Percentiles rank a stretch among this genome's conserved stretches.
These are phyloP conservation scores for Magnolia officinalis DNA, from an alignment of 164 flowering plant genomes.

Conservation along the genomic window DNA sequence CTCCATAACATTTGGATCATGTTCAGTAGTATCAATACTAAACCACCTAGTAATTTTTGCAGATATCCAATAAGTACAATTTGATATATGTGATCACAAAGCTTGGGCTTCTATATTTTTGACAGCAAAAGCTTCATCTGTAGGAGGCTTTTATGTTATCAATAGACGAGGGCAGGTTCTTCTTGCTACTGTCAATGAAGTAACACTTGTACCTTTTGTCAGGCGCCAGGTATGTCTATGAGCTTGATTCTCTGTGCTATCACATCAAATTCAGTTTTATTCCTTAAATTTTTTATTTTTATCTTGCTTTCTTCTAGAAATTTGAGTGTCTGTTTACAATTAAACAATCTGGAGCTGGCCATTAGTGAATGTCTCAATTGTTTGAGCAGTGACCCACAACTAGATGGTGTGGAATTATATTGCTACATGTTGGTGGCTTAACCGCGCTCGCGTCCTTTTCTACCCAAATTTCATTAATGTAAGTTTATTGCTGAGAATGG, in stretches of 20 bases:
- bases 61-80: constrained; percentile 87
- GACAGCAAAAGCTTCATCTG: constrained; percentile 91
- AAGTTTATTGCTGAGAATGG: too few relatives aligned
- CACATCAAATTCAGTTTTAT: neutral
- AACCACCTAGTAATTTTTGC: constrained; percentile 26
- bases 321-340: constrained; percentile 35
- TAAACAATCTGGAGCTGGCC: constrained; percentile 70
- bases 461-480: too few relatives aligned
- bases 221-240: constrained; percentile 76
- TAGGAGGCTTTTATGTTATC: constrained; percentile 94
- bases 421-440: too few relatives aligned
- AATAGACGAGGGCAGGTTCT: constrained; percentile 96
- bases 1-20: neutral
- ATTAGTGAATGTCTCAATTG: too few relatives aligned
- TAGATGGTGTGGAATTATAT: too few relatives aligned
- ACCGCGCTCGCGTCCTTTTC: too few relatives aligned
- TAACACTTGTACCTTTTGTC: constrained; percentile 88
- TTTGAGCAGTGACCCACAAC: too few relatives aligned
- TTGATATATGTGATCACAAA: constrained; percentile 96
- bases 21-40: constrained; percentile 1
- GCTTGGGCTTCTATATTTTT: constrained; percentile 95
- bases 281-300: neutral
- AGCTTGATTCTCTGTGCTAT: neutral
- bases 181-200: constrained; percentile 93
- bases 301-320: neutral